Conservation (phyloP, 2,329 filamentous ascomycete species). For the Endothia cerciana region DNA sequence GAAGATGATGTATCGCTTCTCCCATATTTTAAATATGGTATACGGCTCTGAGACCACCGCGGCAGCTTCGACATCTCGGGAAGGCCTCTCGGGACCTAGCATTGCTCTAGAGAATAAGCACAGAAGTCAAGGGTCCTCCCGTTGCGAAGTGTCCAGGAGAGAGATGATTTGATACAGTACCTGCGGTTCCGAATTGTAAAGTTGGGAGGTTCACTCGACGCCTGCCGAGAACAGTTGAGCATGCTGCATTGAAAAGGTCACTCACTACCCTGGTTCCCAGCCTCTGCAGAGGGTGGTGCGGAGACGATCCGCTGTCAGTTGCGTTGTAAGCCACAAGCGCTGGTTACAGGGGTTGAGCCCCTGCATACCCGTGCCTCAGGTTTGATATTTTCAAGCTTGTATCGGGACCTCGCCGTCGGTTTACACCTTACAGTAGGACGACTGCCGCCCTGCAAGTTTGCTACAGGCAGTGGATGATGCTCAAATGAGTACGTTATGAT, state of each 20-base stretch:
- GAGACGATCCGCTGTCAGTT: too few relatives aligned
- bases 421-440: not conserved
- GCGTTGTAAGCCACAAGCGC: too few relatives aligned
- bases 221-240: too few relatives aligned
- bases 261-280: too few relatives aligned
- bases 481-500: not conserved
- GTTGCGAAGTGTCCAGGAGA: too few relatives aligned
- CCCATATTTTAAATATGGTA: conserved; percentile 28
- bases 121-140: too few relatives aligned
- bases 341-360: not conserved
- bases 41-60: conserved; percentile 41
- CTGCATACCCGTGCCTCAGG: not conserved
- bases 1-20: conserved; percentile 33
- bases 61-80: conserved; percentile 31
- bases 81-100: conserved; percentile 38
- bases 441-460: not conserved
- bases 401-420: not conserved
- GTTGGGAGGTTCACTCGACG: too few relatives aligned
- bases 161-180: too few relatives aligned
- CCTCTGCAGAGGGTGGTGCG: too few relatives aligned
- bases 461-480: not conserved
- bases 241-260: too few relatives aligned
- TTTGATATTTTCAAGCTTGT: not conserved
- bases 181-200: too few relatives aligned
- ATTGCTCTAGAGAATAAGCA: conserved; percentile 28